A percentile compares a stretch with the other conserved stretches of the same genome.
Conservation (phyloP, 441 rosid genomes). For the Rhodomyrtus psidioides region DNA sequence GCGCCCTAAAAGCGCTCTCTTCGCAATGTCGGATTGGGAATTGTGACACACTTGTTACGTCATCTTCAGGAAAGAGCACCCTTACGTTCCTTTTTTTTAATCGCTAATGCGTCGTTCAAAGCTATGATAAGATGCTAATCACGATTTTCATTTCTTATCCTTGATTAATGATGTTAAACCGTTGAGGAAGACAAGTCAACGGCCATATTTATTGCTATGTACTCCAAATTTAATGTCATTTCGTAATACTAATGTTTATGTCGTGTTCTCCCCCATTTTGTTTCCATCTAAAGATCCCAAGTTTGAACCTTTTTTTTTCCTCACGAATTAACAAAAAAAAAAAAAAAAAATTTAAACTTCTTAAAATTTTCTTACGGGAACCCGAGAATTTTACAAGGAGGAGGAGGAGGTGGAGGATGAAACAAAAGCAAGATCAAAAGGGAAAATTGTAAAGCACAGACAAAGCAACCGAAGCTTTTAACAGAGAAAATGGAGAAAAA, state of each 20-base stretch:
- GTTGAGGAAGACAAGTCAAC: neutral
- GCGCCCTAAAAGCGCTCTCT: too few species aligned
- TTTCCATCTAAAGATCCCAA: neutral
- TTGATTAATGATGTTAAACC: neutral
- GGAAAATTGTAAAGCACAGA: neutral
- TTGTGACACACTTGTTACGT: too few species aligned
- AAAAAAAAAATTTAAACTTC: neutral
- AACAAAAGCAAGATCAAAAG: too few species aligned
- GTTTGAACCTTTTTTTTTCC: neutral
- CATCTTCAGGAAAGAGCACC: too few species aligned
- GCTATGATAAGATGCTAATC: neutral
- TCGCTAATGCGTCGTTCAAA: neutral
- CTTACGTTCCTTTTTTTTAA: too few species aligned
- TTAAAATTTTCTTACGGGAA: neutral
- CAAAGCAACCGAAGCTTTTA: neutral
- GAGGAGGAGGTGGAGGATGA: neutral
- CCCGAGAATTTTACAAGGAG: neutral
- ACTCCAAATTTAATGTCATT: neutral
- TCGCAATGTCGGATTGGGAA: too few species aligned
- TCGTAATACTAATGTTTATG: neutral
- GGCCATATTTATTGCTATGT: neutral
- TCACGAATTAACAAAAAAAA: neutral
- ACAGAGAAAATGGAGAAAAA: neutral
- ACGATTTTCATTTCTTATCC: neutral
- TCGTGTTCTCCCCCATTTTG: neutral